Base-by-base conservation (phyloP, 2,329 filamentous ascomycete genomes). In the Orbilia javanica region DNA sequence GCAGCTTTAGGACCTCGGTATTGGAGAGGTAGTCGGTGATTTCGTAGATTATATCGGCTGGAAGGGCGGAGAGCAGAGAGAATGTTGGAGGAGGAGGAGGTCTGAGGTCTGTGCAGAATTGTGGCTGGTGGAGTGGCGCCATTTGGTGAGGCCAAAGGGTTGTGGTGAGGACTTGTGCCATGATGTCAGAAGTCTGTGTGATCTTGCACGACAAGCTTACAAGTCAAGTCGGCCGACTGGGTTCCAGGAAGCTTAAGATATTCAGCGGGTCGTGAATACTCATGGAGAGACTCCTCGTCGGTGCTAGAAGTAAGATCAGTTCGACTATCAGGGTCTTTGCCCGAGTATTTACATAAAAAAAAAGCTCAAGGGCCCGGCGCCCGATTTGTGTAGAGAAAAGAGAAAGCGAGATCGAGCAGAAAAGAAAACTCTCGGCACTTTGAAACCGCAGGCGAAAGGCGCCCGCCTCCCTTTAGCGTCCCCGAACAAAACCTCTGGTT, bases 1-100 rank as follows among this genome's bases (percentile, higher is more conserved):
- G 73, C 20, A 71, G 50, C 8, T 46, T 77, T 18, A 77, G 31
- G 4, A 77, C 20, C 27, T 71, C 67, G 8, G 50, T 20, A 25
- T 71, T 71, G 42, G 67, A 57, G 31, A 77, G 66, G 57, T 77
- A 63, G 62, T 71, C 73, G 50, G 66, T 71, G 25, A 77, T 77
- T 53, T 64, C 53, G 55, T 67, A 71, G 27, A 77, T 63, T 22
- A 77, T 71, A 22, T 77, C 73, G 13, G 62, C 29, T n/a, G 73
- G 73, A 22, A 77, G 57, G 1, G 53, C 22, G 8, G 55, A 20
- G 18, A 76, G 60, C 2, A 31, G n/a, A 15, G 53, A 64, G 60
- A 60, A 60, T 20, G 20, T 50, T 25, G 46, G 4, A 27, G 20
- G 4, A n/a, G n/a, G 34, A 15, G 25, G 60, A 18, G 60, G 60